phyloP scores from a whole-genome alignment of 2,329 filamentous ascomycete genomes.

The Lithohypha guttulata region DNA sequence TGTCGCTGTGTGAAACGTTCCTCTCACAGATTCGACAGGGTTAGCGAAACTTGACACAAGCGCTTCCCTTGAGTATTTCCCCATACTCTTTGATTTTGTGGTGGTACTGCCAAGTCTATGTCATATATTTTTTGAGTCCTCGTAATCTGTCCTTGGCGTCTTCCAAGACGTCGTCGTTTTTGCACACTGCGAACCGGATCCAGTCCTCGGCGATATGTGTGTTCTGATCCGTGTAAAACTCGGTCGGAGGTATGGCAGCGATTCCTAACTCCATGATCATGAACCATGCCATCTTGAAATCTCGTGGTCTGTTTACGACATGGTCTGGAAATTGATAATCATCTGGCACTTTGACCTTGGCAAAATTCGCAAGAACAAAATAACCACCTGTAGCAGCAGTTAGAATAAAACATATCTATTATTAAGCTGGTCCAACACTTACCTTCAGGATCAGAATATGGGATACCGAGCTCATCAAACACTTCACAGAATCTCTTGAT shows the following conservation, averaged over 20 bases:
- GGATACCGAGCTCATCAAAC: slow-evolving; percentile 63
- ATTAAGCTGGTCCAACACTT: no score
- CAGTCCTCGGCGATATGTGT: slow-evolving; percentile 83
- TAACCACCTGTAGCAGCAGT: no score
- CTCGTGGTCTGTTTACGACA: slow-evolving; percentile 72
- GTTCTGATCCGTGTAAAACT: slow-evolving; percentile 86
- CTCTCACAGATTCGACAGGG: no score
- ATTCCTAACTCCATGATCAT: slow-evolving; percentile 93
- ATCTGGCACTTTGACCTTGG: slow-evolving; percentile 70
- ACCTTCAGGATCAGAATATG: slow-evolving; percentile 88
- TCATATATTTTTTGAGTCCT: slow-evolving; percentile 61
- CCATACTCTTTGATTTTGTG: no score
- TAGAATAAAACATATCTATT: no score
- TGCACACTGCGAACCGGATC: slow-evolving; percentile 91
- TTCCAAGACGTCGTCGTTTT: slow-evolving; percentile 76
- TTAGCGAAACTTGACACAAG: no score
- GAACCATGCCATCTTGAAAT: slow-evolving; percentile 95
- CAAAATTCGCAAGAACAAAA: slow-evolving; percentile 91
- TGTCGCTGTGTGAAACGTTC: no score
- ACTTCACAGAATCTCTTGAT: slow-evolving; percentile 77
- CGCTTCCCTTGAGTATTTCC: no score
- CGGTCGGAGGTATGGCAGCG: slow-evolving; percentile 88
- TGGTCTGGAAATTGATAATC: slow-evolving; percentile 84
- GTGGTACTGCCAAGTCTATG: slow-evolving; percentile 1
- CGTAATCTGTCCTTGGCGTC: slow-evolving; percentile 65